Evolutionary conservation across 257 asterid species (phyloP).

Genomic region (Henckelia pumila): DNA sequence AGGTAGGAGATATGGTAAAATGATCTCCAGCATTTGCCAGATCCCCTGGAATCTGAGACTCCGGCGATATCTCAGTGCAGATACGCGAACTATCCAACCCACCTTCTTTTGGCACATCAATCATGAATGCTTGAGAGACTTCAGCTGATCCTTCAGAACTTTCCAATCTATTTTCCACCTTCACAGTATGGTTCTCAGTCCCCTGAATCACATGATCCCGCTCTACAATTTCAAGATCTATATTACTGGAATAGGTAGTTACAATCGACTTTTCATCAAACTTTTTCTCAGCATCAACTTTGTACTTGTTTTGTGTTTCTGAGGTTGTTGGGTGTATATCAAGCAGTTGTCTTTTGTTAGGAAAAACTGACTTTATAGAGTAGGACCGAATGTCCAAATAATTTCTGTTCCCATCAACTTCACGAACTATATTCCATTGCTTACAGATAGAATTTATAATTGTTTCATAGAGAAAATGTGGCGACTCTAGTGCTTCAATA

Average conservation of each 20-base stretch:
- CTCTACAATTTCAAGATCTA: conserved; percentile 43
- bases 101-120: conserved; percentile 23
- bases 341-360: conserved; percentile 26
- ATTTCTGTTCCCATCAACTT: conserved; percentile 43
- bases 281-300: conserved; percentile 35
- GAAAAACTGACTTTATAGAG: conserved; percentile 36
- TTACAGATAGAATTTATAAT: conserved; percentile 49
- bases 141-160: conserved; percentile 66
- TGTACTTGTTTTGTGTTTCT: conserved; percentile 28
- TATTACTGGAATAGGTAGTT: conserved; percentile 33
- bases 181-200: conserved; percentile 36
- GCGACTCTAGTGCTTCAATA: conserved; percentile 60
- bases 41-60: conserved; percentile 36
- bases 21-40: conserved; percentile 31
- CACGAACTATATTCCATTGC: conserved; percentile 52
- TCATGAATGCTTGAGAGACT: conserved; percentile 25
- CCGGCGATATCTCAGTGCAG: conserved; percentile 36
- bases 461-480: conserved; percentile 36
- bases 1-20: conserved; percentile 23
- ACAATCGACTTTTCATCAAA: conserved; percentile 31
- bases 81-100: conserved; percentile 30
- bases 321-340: conserved; percentile 30
- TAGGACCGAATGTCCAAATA: conserved; percentile 35
- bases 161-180: conserved; percentile 47
- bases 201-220: conserved; percentile 25